These are phyloP conservation scores for Pestalotiopsis sp. DNA, from an alignment of 2,329 filamentous ascomycete genomes.

Conservation along the genomic window DNA sequence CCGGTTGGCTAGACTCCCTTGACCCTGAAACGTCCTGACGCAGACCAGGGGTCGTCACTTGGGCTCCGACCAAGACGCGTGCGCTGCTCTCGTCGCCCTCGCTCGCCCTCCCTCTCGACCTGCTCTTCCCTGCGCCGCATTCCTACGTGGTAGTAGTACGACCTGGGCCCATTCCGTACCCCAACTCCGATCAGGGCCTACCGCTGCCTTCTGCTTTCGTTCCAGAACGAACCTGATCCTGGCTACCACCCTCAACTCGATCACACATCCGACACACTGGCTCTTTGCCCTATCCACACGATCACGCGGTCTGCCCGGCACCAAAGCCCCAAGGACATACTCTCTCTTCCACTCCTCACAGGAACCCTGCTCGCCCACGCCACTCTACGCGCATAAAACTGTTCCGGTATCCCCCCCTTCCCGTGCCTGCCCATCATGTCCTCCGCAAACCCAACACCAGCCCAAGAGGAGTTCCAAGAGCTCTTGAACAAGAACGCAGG, in stretches of 20 bases:
- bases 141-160: neutral
- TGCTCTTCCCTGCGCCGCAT: neutral
- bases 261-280: slow-evolving; percentile 9
- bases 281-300: neutral
- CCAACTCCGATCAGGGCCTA: neutral
- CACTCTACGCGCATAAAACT: slow-evolving; percentile 14
- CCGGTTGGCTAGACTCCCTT: slow-evolving; percentile 12
- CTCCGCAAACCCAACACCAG: slow-evolving; percentile 48
- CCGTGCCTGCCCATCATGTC: slow-evolving; percentile 46
- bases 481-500: slow-evolving; percentile 60
- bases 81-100: neutral
- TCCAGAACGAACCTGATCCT: slow-evolving; percentile 12
- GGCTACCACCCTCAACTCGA: neutral
- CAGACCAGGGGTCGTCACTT: slow-evolving; percentile 22
- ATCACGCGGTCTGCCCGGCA: slow-evolving; percentile 10
- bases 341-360: neutral
- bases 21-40: slow-evolving; percentile 41
- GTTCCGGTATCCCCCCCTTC: slow-evolving; percentile 18
- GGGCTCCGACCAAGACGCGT: neutral
- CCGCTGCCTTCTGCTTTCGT: slow-evolving; percentile 10
- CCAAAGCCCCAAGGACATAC: neutral
- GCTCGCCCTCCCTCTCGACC: no score
- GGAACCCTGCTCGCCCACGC: neutral
- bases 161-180: neutral
- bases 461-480: slow-evolving; percentile 68